Evolutionary conservation across 345 rosid species (phyloP), one percentile per base, ranked within the genome.

Genomic region (Orychophragmus violaceus): DNA sequence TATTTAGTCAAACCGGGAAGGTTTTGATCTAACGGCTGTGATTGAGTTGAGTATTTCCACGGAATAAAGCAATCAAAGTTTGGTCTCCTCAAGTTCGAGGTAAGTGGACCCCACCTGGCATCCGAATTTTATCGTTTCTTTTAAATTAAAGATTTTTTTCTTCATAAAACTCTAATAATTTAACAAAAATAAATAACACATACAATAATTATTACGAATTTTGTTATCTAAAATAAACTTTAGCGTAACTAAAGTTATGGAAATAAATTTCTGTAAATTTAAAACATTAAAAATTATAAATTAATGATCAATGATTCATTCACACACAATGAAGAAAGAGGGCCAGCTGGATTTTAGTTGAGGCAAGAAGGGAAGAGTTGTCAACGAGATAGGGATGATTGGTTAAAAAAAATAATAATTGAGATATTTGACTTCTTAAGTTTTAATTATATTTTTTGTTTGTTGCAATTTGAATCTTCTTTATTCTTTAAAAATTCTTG

Each of bases 1-100:
- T 39, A 5, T 30, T 68, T 50, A 68, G 82, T 83, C 85, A 85
- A 82, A 79, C 62, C 28, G 45, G 53, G 64, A 30, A 13, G 45
- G 61, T 56, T 64, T 44, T 68, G 25, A 74, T 77, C 79, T 27
- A 53, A 83, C 83, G 88, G 83, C 50, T 37, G 58, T 33, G 62
- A 79, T 75, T 53, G 46, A 56, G 29, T 74, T 69, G 77, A 78
- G 59, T 8, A 18, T 70, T 75, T 73, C 77, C 29, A 62, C 33
- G 77, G 76, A 66, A 72, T 64, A 63, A 68, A 63, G 62, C 69
- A 76, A 78, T 76, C 72, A 66, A 64, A 54, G 62, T 53, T 30
- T 62, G 78, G 78, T 64, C 73, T 68, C 68, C 70, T 49, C 61
- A 21, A 29, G 5, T 64, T 72, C 52, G 76, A 72, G 67, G 68